Evolutionary conservation across 768 basidiomycete species (phyloP), one percentile per base, ranked within the genome.

Genomic region (Suillus clintonianus): DNA sequence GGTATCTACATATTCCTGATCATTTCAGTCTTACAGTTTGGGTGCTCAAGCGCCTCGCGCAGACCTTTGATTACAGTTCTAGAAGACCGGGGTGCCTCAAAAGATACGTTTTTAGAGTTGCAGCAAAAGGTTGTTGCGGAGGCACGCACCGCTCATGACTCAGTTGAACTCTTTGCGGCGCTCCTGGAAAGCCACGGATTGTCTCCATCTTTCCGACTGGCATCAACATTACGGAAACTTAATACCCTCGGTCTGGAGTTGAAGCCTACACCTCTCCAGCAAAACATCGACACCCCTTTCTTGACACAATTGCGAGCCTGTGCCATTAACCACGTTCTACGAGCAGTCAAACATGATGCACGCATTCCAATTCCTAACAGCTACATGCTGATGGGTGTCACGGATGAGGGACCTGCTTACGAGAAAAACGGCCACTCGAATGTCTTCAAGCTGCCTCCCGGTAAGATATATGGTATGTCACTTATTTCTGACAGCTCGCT

Each of bases 361-460:
- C 81, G 91, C 10, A 90, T 95, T 32, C 85, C 82, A 4, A 82
- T 95, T 11, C 88, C 88, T 0, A 77, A 86, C 1, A 88, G 87
- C 64, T 86, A 86, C 63, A 80, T 87, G 32, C 81, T 95, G 1
- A 90, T 94, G 13, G 94, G 94, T 1, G 84, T 95, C 10, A 89
- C 91, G 4, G 94, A 95, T 68, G 91, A 94, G 74, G 91, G 91
- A 0, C 86, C 88, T 0, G 85, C 87, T 0, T 91, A 91, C 65
- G 71, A 70, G 48, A 60, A 72, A 9, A 76, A 73, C n/a, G 87
- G 87, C 1, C 70, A 76, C 59, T 69, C 82, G 42, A 81, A 89
- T 65, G 83, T 90, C 2, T 89, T 80, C 70, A 78, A 71, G 39
- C 75, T 94, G 15, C 72, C 75, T 6, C 81, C 82, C 64, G 85